Conservation (phyloP, 2,329 filamentous ascomycete genomes). For the Fusarium sp. region DNA sequence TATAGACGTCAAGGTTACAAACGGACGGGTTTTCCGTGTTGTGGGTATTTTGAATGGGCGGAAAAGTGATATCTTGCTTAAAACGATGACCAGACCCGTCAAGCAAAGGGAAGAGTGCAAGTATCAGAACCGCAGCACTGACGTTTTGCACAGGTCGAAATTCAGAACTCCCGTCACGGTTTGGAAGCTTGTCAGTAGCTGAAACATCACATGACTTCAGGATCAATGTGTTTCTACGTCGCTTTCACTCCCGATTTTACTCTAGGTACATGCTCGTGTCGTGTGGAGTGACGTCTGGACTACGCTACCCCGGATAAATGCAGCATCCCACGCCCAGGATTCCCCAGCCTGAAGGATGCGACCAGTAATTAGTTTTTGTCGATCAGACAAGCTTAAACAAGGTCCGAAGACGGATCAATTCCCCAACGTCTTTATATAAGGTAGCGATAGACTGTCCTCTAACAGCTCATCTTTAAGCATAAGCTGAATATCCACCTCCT, state of each 20-base stretch:
- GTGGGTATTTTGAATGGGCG: too few relatives aligned
- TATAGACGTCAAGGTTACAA: neutral
- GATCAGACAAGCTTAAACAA: neutral
- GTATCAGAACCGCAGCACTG: neutral
- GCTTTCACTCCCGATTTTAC: neutral
- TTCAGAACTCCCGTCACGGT: neutral
- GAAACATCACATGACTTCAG: too few relatives aligned
- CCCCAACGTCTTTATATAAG: neutral
- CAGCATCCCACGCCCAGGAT: neutral
- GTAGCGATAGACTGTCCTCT: neutral
- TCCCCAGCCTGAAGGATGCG: neutral
- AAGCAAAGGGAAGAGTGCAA: too few relatives aligned
- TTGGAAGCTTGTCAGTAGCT: too few relatives aligned
- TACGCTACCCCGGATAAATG: neutral
- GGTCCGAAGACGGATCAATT: neutral
- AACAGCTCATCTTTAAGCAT: neutral
- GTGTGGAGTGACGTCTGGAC: neutral
- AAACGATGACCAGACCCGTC: too few relatives aligned
- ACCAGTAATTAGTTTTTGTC: neutral
- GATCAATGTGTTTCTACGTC: neutral
- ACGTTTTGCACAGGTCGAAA: neutral
- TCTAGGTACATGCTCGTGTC: too few relatives aligned
- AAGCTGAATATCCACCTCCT: neutral
- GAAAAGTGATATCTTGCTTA: too few relatives aligned
- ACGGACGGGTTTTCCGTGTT: neutral